Base-by-base conservation (phyloP, 1,284 basidiomycete species). In the Cystobasidium pallidum region DNA sequence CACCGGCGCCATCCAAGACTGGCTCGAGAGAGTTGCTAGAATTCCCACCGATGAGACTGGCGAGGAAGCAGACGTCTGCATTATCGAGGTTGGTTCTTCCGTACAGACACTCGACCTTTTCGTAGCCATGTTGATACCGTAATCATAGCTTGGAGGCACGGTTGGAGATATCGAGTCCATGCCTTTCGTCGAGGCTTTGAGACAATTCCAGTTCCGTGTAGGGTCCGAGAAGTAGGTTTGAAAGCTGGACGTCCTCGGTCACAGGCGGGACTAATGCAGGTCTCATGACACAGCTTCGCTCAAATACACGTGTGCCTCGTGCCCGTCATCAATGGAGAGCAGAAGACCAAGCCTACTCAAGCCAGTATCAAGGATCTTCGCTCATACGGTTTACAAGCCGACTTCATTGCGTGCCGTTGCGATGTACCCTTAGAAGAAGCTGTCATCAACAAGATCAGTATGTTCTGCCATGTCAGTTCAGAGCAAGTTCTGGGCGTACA, bases 261-360 rank as follows among this genome's bases (percentile, higher is more conserved):
- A 4, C 43, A 45, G 28, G 2, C n/a, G 2, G 6, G 43, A 28
- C 67, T 54, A n/a, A 61, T 28, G 43, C 41, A 13, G 24, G 6
- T 7, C 2, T 4, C 21, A 2, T 17, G 8, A 2, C 43, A 2
- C 57, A 74, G 73, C 83, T 99, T 99, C 82, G 95, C 95, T 0
- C 87, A 98, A 66, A 91, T 99, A 75, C 95, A 98, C 79, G 95
- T 99, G 73, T 94, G 92, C n/a, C 88, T 99, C 45, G 94, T 99
- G 7, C 95, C 95, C 19, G 91, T 97, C 77, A 92, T 99, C 84
- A 92, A 96, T 72, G 95, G 96, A 68, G 95, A 99, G 81, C 95
- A 98, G 80, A 99, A 99, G 84, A 99, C 95, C 8, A 99, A 99
- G 82, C 95, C 95, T 2, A 99, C 95, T 0, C 95, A 99, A 81